Conservation (phyloP, 371 early-diverging fungal species). For the Mortierella sp. region DNA sequence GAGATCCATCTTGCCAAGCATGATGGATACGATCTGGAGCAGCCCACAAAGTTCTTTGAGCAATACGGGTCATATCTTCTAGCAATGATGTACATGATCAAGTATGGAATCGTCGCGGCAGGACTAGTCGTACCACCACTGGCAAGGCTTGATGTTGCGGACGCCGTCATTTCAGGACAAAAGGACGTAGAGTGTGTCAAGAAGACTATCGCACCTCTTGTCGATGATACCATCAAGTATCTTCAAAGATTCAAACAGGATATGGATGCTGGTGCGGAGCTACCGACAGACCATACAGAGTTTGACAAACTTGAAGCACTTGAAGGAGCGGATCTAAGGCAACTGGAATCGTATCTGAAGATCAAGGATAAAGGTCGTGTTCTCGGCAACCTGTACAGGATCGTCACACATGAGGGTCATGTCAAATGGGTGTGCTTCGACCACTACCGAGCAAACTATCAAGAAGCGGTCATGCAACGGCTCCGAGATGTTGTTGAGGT, state of each 20-base stretch:
- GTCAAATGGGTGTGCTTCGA: conserved; percentile 13
- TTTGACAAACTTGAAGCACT: not conserved
- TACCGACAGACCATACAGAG: too few relatives aligned
- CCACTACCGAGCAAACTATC: not conserved
- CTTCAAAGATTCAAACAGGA: too few relatives aligned
- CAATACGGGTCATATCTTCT: conserved; percentile 4
- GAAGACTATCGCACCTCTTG: not conserved
- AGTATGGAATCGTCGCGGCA: conserved; percentile 4
- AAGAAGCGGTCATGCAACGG: too few relatives aligned
- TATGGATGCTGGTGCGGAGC: too few relatives aligned
- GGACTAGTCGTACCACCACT: conserved; percentile 1
- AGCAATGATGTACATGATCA: not conserved
- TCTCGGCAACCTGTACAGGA: conserved; percentile 3
- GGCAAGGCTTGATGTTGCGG: not conserved
- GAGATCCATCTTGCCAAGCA: conserved; percentile 16
- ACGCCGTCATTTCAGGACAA: not conserved
- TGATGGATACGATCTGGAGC: conserved; percentile 8
- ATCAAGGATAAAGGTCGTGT: not conserved
- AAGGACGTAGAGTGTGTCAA: not conserved
- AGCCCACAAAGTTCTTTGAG: conserved; percentile 3
- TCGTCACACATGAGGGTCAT: not conserved
- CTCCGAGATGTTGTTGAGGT: too few relatives aligned
- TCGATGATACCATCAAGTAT: not conserved
- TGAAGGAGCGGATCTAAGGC: conserved; percentile 3
- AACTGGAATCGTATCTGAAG: not conserved